phyloP scores from a whole-genome alignment of 2,329 filamentous ascomycete genomes.

The Fonsecaea multimorphosa region DNA sequence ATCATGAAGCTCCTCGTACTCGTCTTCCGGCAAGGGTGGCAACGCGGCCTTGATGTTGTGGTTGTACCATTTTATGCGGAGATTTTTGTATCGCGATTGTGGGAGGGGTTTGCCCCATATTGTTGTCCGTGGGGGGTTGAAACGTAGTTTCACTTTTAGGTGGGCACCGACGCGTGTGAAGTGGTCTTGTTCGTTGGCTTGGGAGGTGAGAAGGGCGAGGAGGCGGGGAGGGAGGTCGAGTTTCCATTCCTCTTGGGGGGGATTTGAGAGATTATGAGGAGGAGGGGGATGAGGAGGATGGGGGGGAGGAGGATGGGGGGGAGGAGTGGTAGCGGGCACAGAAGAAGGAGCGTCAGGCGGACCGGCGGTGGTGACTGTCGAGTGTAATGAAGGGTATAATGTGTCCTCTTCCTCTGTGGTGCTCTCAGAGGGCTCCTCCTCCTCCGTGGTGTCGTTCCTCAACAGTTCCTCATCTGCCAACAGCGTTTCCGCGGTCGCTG shows the following conservation, averaged over 20 bases:
- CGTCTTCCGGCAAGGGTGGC: constrained; percentile 49
- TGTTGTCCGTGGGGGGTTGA: constrained; percentile 46
- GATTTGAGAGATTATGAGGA: background rate
- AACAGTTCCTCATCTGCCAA: constrained; percentile 3
- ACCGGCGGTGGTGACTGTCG: background rate
- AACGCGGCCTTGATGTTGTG: constrained; percentile 43
- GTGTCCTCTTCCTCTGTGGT: background rate
- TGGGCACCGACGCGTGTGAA: constrained; percentile 38
- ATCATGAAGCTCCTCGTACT: constrained; percentile 45
- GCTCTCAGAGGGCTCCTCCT: background rate
- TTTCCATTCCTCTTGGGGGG: constrained; percentile 43
- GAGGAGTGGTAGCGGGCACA: too few relatives aligned
- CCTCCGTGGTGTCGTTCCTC: background rate
- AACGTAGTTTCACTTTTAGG: constrained; percentile 40
- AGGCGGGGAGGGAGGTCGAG: constrained; percentile 44
- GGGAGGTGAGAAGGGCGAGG: constrained; percentile 45
- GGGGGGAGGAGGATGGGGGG: too few relatives aligned
- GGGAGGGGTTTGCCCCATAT: constrained; percentile 47
- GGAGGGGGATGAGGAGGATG: too few relatives aligned
- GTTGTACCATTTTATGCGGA: constrained; percentile 49
- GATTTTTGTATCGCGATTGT: constrained; percentile 44
- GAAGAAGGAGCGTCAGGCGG: background rate
- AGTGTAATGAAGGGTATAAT: background rate
- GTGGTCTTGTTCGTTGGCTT: constrained; percentile 43
- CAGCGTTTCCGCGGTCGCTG: background rate